Evolutionary conservation across 169 alveolate species (phyloP).

Genomic region (Plasmodium yoelii): DNA sequence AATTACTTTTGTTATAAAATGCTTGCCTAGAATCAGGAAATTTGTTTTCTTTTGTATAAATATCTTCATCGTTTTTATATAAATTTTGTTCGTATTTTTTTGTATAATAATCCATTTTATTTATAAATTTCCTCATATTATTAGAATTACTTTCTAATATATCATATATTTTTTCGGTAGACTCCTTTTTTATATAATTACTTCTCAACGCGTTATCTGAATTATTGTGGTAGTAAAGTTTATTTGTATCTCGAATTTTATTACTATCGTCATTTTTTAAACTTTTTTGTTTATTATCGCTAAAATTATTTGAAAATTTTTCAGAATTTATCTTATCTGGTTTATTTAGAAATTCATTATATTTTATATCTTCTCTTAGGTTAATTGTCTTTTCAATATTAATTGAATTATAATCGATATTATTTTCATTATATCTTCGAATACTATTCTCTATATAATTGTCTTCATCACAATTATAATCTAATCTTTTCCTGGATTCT

Average conservation of each 20-base stretch:
- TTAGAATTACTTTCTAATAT: background rate
- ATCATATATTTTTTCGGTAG: background rate
- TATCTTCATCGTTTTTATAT: slow-evolving; percentile 4
- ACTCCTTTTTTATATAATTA: too few species aligned
- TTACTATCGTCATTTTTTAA: slow-evolving; percentile 8
- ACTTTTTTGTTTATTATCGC: slow-evolving; percentile 2
- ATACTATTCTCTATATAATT: background rate
- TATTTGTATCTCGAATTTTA: slow-evolving; percentile 5
- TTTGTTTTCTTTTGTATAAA: slow-evolving; percentile 5
- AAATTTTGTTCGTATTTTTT: slow-evolving; percentile 13
- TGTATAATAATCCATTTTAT: slow-evolving; percentile 15
- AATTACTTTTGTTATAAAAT: slow-evolving; percentile 1
- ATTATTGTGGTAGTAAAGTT: background rate
- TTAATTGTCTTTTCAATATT: background rate
- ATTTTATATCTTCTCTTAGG: slow-evolving; percentile 6
- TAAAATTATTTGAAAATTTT: slow-evolving; percentile 2
- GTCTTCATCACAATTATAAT: slow-evolving; percentile 9
- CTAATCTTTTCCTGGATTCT: background rate
- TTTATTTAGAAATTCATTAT: slow-evolving; percentile 8
- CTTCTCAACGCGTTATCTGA: background rate
- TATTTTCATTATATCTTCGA: background rate
- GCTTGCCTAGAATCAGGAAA: background rate
- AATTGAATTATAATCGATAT: slow-evolving; percentile 5
- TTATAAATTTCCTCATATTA: background rate
- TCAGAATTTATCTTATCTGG: background rate